These are phyloP conservation scores for Gossypium rotundifolium DNA, from an alignment of 345 rosid species.

Conservation along the genomic window DNA sequence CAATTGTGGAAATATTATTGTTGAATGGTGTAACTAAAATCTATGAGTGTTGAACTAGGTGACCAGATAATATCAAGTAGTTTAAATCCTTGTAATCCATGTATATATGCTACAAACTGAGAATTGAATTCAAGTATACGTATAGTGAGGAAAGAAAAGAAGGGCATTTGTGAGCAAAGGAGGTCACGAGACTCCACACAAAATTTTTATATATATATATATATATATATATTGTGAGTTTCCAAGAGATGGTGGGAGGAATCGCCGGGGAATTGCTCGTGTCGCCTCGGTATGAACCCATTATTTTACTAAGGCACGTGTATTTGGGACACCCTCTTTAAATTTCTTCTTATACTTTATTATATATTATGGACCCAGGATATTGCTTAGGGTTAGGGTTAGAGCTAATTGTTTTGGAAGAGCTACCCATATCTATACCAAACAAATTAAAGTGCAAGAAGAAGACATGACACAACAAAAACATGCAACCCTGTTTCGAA, in stretches of 20 bases:
- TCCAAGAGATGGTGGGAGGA: slow-evolving; percentile 69
- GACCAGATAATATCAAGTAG: neutral
- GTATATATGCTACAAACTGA: neutral
- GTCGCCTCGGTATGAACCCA: slow-evolving; percentile 64
- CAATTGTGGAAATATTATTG: neutral
- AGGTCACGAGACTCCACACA: slow-evolving; percentile 53
- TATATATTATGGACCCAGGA: neutral
- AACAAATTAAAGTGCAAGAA: neutral
- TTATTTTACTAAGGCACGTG: slow-evolving; percentile 19
- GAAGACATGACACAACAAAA: neutral
- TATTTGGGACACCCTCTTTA: slow-evolving; percentile 16
- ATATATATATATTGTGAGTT: slow-evolving; percentile 34
- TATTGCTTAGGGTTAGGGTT: slow-evolving; percentile 26
- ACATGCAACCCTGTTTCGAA: slow-evolving; percentile 9
- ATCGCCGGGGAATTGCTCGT: slow-evolving; percentile 96
- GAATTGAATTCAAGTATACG: slow-evolving; percentile 12
- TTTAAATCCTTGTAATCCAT: neutral
- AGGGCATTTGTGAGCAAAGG: slow-evolving; percentile 27
- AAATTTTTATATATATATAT: neutral
- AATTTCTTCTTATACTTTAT: slow-evolving; percentile 13
- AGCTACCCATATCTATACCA: neutral
- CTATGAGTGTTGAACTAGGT: neutral
- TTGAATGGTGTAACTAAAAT: neutral
- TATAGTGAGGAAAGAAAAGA: neutral
- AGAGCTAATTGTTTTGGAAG: neutral